Conservation (phyloP, 441 rosid species). For the Adansonia madagascariensis region DNA sequence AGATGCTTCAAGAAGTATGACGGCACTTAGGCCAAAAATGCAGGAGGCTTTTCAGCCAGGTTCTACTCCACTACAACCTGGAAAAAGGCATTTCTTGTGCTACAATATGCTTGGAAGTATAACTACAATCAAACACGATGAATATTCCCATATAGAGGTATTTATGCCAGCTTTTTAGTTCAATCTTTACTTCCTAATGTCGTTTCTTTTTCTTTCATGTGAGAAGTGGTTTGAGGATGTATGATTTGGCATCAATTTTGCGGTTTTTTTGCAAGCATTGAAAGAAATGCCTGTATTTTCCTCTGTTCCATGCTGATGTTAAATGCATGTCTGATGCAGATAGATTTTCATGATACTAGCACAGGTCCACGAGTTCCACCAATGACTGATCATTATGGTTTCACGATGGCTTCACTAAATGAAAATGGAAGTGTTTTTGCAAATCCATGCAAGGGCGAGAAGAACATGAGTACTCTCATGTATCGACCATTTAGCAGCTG, state of each 20-base stretch:
- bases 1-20: slow-evolving; percentile 38
- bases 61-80: slow-evolving; percentile 70
- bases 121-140: slow-evolving; percentile 86
- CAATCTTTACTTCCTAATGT: not conserved
- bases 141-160: slow-evolving; percentile 94
- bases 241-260: not conserved
- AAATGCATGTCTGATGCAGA: slow-evolving; percentile 48
- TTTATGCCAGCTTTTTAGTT: slow-evolving; percentile 18
- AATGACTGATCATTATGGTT: slow-evolving; percentile 93
- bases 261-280: slow-evolving; percentile 4
- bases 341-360: slow-evolving; percentile 94
- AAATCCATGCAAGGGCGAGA: slow-evolving; percentile 88
- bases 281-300: slow-evolving; percentile 12
- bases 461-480: slow-evolving; percentile 92
- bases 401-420: slow-evolving; percentile 87
- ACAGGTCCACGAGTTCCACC: slow-evolving; percentile 91
- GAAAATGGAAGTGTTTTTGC: slow-evolving; percentile 93
- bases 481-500: slow-evolving; percentile 90
- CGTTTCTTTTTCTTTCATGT: not conserved
- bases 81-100: slow-evolving; percentile 82
- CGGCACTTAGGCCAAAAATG: slow-evolving; percentile 59
- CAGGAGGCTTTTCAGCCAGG: slow-evolving; percentile 96
- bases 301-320: slow-evolving; percentile 26
- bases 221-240: not conserved
- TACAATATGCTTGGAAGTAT: slow-evolving; percentile 91